Evolutionary conservation across 371 early-diverging fungal genomes (phyloP), one percentile per base, ranked within the genome.

Genomic region (Mortierella sp.): DNA sequence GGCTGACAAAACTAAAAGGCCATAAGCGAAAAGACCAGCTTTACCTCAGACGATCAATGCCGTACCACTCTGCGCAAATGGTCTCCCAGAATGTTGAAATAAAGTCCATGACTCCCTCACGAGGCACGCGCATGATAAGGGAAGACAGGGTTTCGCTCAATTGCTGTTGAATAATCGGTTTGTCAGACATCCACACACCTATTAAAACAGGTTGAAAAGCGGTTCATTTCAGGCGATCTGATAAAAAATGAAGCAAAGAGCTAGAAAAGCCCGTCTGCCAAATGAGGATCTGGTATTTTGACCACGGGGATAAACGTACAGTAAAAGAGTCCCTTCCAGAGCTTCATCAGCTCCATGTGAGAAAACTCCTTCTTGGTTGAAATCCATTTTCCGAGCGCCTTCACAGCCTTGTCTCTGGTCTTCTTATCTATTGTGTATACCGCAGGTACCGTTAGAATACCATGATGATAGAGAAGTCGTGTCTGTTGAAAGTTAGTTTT

Each of bases 151-250:
- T 87, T 56, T 89, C 88, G 27, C 95, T 91, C 42, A 97, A 82
- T 56, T 91, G 88, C 79, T 95, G 95, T 78, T 97, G 97, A 31
- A 96, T 87, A 52, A 92, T 78, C 15, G 94, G 93, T 82, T 95
- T 97, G 72, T 97, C 97, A 1, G 96, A 94, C 90, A 96, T 92
- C 97, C 97, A 97, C 70, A 92, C 93, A 65, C 93, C 95, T 94
- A 78, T 7, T 27, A 1, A 6, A 27, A 27, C 4, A 24, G 55
- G 19, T 30, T 9, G 37, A 4, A 19, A 56, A 12, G 27, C n/a
- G n/a, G n/a, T n/a, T n/a, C n/a, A n/a, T n/a, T n/a, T n/a, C n/a
- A n/a, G n/a, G n/a, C n/a, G n/a, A n/a, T n/a, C n/a, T n/a, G n/a
- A n/a, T n/a, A n/a, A n/a, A n/a, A n/a, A n/a, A n/a, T n/a, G n/a